phyloP scores from a whole-genome alignment of 2,329 filamentous ascomycete genomes.

The Intubia oerlemansii region DNA sequence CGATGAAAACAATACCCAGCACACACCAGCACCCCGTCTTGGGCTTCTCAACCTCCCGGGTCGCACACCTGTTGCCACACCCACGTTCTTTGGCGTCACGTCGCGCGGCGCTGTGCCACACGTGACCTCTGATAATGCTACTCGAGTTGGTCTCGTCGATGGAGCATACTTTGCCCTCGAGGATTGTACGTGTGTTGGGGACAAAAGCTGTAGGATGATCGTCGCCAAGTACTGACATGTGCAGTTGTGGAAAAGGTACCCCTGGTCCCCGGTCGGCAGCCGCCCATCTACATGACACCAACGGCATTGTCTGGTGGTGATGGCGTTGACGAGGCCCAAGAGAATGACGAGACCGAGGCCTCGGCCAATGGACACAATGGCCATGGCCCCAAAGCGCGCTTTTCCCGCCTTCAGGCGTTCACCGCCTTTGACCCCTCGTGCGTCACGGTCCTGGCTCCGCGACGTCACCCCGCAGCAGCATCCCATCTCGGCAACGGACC shows the following conservation, averaged over 20 bases:
- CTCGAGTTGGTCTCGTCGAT: conserved; percentile 38
- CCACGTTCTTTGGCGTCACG: conserved; percentile 58
- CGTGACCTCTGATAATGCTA: conserved; percentile 65
- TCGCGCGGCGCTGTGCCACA: conserved; percentile 78
- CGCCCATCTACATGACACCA: conserved; percentile 5
- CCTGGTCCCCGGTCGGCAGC: conserved; percentile 1
- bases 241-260: conserved; percentile 6
- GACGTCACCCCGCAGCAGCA: conserved; percentile 54
- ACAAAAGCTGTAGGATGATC: no score
- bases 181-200: conserved; percentile 52
- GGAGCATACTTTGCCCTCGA: conserved; percentile 70
- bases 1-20: no score
- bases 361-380: no score
- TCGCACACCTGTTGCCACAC: conserved; percentile 53
- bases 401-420: conserved; percentile 31
- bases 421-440: conserved; percentile 45
- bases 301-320: no score
- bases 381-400: no score
- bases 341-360: no score
- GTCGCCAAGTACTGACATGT: not conserved
- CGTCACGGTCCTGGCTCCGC: conserved; percentile 52
- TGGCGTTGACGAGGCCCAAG: no score
- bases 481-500: conserved; percentile 52
- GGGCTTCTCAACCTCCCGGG: conserved; percentile 42
- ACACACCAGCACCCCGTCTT: no score